phyloP scores from a whole-genome alignment of 495 filamentous ascomycete genomes.

The Thozetella sp. region DNA sequence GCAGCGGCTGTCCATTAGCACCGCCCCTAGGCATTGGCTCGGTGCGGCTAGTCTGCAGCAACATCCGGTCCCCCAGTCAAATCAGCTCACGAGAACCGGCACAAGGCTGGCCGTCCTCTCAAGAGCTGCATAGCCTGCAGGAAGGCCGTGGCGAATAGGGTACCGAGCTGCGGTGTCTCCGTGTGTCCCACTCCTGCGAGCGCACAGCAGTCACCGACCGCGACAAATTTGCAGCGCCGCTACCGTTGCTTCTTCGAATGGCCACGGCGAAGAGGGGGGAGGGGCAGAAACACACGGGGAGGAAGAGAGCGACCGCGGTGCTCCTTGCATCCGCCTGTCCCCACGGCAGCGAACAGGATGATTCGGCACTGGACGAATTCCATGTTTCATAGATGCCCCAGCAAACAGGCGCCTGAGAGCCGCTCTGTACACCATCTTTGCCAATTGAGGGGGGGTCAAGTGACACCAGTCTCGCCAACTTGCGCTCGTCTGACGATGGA shows the following conservation, averaged over 20 bases:
- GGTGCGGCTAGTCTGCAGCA: slow-evolving; percentile 14
- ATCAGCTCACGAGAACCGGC: slow-evolving; percentile 27
- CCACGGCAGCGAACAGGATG: not conserved
- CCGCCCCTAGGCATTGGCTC: slow-evolving; percentile 3
- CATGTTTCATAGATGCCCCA: not conserved
- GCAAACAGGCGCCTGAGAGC: not conserved
- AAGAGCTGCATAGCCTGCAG: slow-evolving; percentile 25
- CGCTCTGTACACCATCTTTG: not conserved
- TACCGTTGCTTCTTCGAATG: too few species aligned
- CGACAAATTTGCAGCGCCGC: slow-evolving; percentile 6
- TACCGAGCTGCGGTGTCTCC: not conserved
- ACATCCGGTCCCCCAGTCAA: slow-evolving; percentile 25
- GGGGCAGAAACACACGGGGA: not conserved
- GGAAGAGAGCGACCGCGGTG: too few species aligned
- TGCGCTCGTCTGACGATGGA: not conserved
- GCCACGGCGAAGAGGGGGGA: too few species aligned
- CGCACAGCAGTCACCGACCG: not conserved
- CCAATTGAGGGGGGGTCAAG: not conserved
- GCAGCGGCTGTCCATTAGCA: not conserved
- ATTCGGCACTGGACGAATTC: not conserved
- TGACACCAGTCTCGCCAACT: not conserved
- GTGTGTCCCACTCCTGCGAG: not conserved
- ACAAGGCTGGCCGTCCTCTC: slow-evolving; percentile 32
- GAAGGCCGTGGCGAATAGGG: slow-evolving; percentile 23
- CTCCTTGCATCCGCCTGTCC: too few species aligned